Conservation (phyloP, 257 asterid genomes). For the Agastache rugosa region DNA sequence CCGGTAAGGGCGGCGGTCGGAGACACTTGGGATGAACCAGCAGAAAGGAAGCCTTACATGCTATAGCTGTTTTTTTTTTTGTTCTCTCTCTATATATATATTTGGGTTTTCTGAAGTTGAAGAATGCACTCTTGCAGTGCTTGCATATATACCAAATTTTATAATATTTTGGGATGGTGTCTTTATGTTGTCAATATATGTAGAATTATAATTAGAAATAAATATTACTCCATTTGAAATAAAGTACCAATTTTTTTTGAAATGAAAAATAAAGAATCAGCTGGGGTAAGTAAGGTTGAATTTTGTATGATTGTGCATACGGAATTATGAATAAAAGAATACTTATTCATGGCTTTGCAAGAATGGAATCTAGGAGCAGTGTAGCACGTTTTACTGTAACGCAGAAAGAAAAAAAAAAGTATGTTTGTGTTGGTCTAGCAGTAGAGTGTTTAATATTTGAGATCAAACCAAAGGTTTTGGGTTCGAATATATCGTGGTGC, state of each 20-base stretch:
- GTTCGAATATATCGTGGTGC: too few relatives aligned
- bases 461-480: too few relatives aligned
- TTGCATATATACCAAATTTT: neutral
- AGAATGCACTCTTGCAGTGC: neutral
- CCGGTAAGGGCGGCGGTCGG: conserved; percentile 36
- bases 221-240: neutral
- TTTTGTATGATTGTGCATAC: too few relatives aligned
- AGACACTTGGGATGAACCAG: conserved; percentile 61
- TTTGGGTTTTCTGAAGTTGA: conserved; percentile 6
- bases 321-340: neutral
- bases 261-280: neutral
- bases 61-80: conserved; percentile 37
- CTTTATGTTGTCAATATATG: neutral
- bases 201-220: conserved; percentile 9
- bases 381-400: neutral
- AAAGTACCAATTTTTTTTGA: neutral
- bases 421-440: too few relatives aligned
- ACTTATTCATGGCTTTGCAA: neutral
- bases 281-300: neutral
- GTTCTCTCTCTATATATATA: neutral
- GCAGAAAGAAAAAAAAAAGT: too few relatives aligned
- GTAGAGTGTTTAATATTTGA: too few relatives aligned
- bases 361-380: neutral
- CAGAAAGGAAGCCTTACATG: conserved; percentile 65
- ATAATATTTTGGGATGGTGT: neutral